Base-by-base conservation (phyloP, 2,329 filamentous ascomycete species). In the Cordyceps javanica region DNA sequence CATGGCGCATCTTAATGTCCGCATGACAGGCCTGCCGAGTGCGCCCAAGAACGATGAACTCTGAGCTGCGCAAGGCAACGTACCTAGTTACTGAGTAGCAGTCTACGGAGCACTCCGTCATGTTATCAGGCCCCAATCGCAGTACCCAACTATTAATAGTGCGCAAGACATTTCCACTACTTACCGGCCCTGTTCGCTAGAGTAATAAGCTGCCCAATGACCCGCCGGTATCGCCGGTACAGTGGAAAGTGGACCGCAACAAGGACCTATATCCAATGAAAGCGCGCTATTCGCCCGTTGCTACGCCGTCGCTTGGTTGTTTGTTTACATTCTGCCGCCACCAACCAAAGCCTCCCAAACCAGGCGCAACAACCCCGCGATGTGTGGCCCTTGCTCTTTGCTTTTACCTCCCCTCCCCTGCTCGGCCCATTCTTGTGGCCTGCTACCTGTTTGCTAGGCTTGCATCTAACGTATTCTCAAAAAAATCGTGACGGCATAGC, bases 251-350 rank as follows among this genome's bases (percentile, higher is more conserved):
- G 30, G 14, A 8, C 8, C 57, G n/a, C n/a, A 11, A 6, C 19
- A 36, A 44, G 48, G 46, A 11, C 34, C 11, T 10, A 14, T 8
- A 36, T 49, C 67, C 64, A 70, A 70, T 68, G 42, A 58, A 58
- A 30, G 45, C 21, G 38, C 41, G 41, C 34, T 42, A 25, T 13
- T 16, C 25, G 23, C 25, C 61, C 65, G 68, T 70, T 70, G 68
- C 68, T 69, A 63, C 65, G 68, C 62, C 59, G 68, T 68, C 67
- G 65, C 61, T 61, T 61, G 59, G 62, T 65, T 68, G 68, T 70
- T 70, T 70, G 67, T 70, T 70, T 70, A 70, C 67, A 58, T 58
- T 13, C 55, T 38, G 38, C 30, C 46, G 14, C 16, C 42, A 32
- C 23, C 44, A 41, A 10, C 28, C 32, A 34, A 52, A 52, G 34